Percentiles rank a stretch among this genome's conserved stretches.
phyloP scores from a whole-genome alignment of 108 stramenopile genomes.

The Cylindrotheca closterium region DNA sequence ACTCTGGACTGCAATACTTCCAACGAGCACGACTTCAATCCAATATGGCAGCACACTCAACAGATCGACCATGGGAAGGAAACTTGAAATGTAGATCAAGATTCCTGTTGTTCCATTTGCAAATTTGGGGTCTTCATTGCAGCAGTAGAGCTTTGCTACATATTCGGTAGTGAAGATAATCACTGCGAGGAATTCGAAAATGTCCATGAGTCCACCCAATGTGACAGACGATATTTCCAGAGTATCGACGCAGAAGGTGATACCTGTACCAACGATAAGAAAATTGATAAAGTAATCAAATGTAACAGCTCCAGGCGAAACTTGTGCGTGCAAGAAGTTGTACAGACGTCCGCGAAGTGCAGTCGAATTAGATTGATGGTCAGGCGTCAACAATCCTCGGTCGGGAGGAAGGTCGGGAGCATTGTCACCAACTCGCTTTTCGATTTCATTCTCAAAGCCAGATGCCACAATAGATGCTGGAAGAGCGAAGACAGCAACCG shows the following conservation, averaged over 20 bases:
- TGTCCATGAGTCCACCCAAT: constrained; percentile 37
- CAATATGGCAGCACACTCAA: constrained; percentile 78
- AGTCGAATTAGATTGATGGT: constrained; percentile 24
- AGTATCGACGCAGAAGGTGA: constrained; percentile 77
- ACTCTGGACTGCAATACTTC: constrained; percentile 21
- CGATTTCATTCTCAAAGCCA: constrained; percentile 85
- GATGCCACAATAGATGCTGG: constrained; percentile 88
- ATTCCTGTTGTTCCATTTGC: constrained; percentile 18
- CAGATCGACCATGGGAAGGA: constrained; percentile 75
- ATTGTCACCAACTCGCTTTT: constrained; percentile 24
- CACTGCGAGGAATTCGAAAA: constrained; percentile 67
- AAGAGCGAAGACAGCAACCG: constrained; percentile 87
- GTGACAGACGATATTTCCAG: constrained; percentile 7
- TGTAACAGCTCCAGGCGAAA: constrained; percentile 19
- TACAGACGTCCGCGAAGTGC: constrained; percentile 51
- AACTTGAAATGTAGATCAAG: constrained; percentile 41
- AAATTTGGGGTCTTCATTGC: constrained; percentile 62
- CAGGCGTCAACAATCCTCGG: constrained; percentile 4
- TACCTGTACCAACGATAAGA: constrained; percentile 58
- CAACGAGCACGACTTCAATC: constrained; percentile 40
- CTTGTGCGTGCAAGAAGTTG: constrained; percentile 61
- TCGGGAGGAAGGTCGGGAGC: constrained; percentile 4
- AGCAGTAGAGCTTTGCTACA: constrained; percentile 43
- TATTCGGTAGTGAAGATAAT: constrained; percentile 76
- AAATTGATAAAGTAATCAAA: constrained; percentile 57